Evolutionary conservation across 1,139 yeast species (phyloP).

Genomic region (Taphrina pruni): DNA sequence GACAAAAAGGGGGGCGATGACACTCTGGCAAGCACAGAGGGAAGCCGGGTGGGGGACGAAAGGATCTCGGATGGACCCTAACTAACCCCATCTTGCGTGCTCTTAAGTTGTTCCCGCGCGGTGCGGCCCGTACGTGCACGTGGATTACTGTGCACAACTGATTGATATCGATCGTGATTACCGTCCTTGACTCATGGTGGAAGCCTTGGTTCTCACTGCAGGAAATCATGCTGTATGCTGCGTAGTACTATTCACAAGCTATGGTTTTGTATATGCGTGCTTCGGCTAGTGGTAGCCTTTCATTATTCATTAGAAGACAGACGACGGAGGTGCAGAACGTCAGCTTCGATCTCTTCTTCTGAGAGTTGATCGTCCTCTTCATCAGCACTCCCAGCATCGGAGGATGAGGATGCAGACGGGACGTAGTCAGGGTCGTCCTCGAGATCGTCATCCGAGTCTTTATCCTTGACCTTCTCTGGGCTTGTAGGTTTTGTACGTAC

Average conservation of each 20-base stretch:
- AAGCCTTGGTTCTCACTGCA: neutral
- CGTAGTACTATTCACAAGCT: neutral
- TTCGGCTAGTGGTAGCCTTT: neutral
- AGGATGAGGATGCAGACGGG: slow-evolving; percentile 10
- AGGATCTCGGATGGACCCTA: neutral
- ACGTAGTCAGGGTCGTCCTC: slow-evolving; percentile 43
- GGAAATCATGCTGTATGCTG: slow-evolving; percentile 1
- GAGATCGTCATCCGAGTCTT: slow-evolving; percentile 43
- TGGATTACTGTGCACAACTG: too few relatives aligned
- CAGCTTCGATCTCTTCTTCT: slow-evolving; percentile 25
- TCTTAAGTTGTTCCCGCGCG: too few relatives aligned
- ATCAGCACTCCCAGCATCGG: slow-evolving; percentile 9
- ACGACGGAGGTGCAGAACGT: slow-evolving; percentile 16
- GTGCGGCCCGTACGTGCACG: too few relatives aligned
- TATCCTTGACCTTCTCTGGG: slow-evolving; percentile 18
- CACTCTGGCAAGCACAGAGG: slow-evolving; percentile 1
- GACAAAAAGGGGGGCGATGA: slow-evolving; percentile 16
- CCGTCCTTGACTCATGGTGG: too few relatives aligned
- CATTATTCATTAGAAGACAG: slow-evolving; percentile 13
- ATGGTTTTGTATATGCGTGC: neutral
- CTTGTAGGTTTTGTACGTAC: slow-evolving; percentile 41
- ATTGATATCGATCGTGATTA: too few relatives aligned
- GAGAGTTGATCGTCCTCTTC: slow-evolving; percentile 19
- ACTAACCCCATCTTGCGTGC: too few relatives aligned
- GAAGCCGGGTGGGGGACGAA: neutral